Evolutionary conservation across 2,329 filamentous ascomycete species (phyloP), one percentile per base, ranked within the genome.

Genomic region (Colletotrichum neosansevieriae): DNA sequence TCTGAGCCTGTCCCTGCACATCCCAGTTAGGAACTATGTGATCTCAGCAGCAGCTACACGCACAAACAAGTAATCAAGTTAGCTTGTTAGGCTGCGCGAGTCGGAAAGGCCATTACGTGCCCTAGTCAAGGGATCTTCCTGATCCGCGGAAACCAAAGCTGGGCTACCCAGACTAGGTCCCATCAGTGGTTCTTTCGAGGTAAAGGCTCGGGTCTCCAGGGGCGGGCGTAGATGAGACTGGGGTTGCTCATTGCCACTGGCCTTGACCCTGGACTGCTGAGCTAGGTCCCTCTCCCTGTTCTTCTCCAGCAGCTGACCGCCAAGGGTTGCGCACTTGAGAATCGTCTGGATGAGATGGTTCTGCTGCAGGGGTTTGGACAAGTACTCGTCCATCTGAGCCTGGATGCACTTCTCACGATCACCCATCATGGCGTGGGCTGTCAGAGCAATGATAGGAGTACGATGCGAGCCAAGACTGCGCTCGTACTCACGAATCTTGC

Each of bases 261-360:
- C 81, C 70, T 84, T 85, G 53, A 81, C 83, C 54, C 86, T 83
- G 36, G 80, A 79, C 58, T 85, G 82, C 58, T 85, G 85, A 71
- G 78, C 85, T 73, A 85, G 80, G 78, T 88, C 88, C 66, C 84
- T 83, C 76, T 91, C 88, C 58, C 88, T 82, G 74, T 91, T 91
- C 80, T 94, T 92, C 78, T 96, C 93, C 59, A 95, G 86, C 60
- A 97, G 84, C 58, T 91, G 91, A 51, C 93, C 92, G 66, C 95
- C 94, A 38, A 98, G 89, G 4, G 96, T 98, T 12, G 94, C 95
- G 77, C 95, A 98, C 79, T 98, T 97, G 72, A 98, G 88, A 69
- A 99, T 98, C 1, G 94, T 98, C 82, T 98, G 95, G 75, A 98
- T 98, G 76, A 98, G 91, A 79, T 97, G 94, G 78, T 97, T 98